Percentiles rank a stretch among this genome's conserved stretches.
Evolutionary conservation across 306 rosid genomes (phyloP).

Genomic region (Neltuma alba): DNA sequence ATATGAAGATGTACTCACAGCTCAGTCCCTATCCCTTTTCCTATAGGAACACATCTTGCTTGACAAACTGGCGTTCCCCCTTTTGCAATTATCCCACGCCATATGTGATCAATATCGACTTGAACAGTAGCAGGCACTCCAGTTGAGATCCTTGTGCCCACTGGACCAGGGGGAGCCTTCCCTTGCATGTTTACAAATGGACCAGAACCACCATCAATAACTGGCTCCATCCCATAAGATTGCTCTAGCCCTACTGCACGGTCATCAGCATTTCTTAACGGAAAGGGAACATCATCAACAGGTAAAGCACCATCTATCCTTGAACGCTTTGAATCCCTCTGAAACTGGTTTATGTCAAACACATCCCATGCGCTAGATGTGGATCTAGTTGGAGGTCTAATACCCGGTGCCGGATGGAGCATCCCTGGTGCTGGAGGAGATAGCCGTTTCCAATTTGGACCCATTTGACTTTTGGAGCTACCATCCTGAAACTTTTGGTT

Average conservation of each 20-base stretch:
- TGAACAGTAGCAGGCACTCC: conserved; percentile 59
- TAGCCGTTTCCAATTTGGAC: conserved; percentile 81
- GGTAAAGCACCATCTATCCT: conserved; percentile 69
- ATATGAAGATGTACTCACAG: conserved; percentile 74
- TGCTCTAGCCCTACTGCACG: conserved; percentile 60
- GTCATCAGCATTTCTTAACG: conserved; percentile 62
- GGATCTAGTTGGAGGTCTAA: conserved; percentile 64
- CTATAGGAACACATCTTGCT: conserved; percentile 91
- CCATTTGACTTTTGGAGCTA: conserved; percentile 65
- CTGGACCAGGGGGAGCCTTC: conserved; percentile 63
- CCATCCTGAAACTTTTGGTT: conserved; percentile 69
- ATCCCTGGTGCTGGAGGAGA: conserved; percentile 82
- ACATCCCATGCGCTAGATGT: conserved; percentile 77
- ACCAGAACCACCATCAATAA: conserved; percentile 50
- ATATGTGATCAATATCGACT: conserved; percentile 72
- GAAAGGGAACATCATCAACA: conserved; percentile 58
- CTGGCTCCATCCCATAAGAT: conserved; percentile 54
- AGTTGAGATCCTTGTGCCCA: conserved; percentile 49
- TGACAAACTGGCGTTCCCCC: conserved; percentile 98
- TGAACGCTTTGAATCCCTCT: conserved; percentile 79
- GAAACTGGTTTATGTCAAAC: conserved; percentile 71
- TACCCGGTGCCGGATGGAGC: conserved; percentile 65
- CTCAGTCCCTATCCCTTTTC: conserved; percentile 79
- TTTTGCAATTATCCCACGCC: conserved; percentile 97
- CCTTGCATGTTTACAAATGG: conserved; percentile 56